Evolutionary conservation across 306 rosid species (phyloP), one percentile per base, ranked within the genome.

Genomic region (Luffa acutangula): DNA sequence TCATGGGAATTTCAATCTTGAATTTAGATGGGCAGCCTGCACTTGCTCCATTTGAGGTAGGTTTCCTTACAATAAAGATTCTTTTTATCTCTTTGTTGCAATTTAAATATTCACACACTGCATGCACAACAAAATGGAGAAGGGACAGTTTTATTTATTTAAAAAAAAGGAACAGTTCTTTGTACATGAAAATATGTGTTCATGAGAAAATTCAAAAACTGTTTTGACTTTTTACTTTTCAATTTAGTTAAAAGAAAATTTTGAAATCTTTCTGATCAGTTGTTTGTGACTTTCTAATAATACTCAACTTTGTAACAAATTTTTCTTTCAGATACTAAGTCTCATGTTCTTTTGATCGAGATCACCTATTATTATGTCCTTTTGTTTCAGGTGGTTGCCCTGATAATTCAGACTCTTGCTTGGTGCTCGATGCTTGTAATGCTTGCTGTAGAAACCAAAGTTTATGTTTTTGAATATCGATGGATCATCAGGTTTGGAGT

Each of bases 11-110:
- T 75, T 94, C 98, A 56, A 80, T 89, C 66, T 81, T 92, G 52
- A 91, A 92, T 82, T 85, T 94, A 76, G 98, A 94, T 80, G 97
- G 97, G 58, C 92, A 87, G 88, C 46, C 82, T 82, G 83, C 81
- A 52, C 89, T 94, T 84, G 95, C 95, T 48, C 98, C 98, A 34
- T 94, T 89, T 81, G 98, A 94, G 97, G 98, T 92, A 62, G 80
- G 86, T 78, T 75, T 77, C 41, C 51, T 66, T 41, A 64, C 1
- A 9, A 8, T 17, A 66, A 37, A 14, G 17, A 66, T 65, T 76
- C 4, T 54, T 60, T 46, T 58, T 70, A 18, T 11, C 18, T n/a
- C 13, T 37, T 0, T 82, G 2, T 34, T 18, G 51, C 49, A 6
- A n/a, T 76, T 34, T 18, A 43, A 18, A 6, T 36, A 52, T 39